These are phyloP conservation scores for Funneliformis mosseae DNA, from an alignment of 192 early-diverging fungal species.

Conservation along the genomic window DNA sequence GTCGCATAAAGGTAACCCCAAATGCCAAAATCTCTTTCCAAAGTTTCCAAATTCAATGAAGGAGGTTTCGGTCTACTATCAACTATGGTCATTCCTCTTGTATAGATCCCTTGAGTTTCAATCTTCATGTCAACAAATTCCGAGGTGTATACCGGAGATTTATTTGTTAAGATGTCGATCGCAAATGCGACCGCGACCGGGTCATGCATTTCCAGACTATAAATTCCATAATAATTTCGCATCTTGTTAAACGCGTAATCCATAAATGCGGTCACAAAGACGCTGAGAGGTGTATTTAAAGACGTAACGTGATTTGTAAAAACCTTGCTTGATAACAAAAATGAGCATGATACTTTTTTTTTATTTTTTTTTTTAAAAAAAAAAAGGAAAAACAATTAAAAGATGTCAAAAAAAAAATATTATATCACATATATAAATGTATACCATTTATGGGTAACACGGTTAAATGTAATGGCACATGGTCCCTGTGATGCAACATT, in stretches of 20 bases:
- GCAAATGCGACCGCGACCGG: neutral
- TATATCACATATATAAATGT: too few species aligned
- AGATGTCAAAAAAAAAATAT: too few species aligned
- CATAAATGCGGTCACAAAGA: conserved; percentile 22
- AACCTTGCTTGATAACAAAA: conserved; percentile 10
- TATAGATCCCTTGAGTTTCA: conserved; percentile 47
- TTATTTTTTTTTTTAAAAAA: too few species aligned
- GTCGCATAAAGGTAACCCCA: neutral
- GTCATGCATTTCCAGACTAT: neutral
- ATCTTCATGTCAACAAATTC: conserved; percentile 49
- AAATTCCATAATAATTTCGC: neutral
- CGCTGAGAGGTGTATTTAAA: conserved; percentile 39
- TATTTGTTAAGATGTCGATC: neutral
- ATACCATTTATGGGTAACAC: neutral
- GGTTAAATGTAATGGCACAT: neutral
- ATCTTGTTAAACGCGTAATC: neutral
- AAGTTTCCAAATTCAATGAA: neutral
- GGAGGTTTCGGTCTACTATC: conserved; percentile 33
- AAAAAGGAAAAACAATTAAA: neutral
- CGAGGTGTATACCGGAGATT: conserved; percentile 23
- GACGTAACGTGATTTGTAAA: conserved; percentile 36
- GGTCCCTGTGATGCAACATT: neutral
- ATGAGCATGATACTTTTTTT: conserved; percentile 6
- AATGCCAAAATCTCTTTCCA: neutral
- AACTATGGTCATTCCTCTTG: conserved; percentile 48